Evolutionary conservation across 495 filamentous ascomycete genomes (phyloP).

Genomic region (Choiromyces venosus): DNA sequence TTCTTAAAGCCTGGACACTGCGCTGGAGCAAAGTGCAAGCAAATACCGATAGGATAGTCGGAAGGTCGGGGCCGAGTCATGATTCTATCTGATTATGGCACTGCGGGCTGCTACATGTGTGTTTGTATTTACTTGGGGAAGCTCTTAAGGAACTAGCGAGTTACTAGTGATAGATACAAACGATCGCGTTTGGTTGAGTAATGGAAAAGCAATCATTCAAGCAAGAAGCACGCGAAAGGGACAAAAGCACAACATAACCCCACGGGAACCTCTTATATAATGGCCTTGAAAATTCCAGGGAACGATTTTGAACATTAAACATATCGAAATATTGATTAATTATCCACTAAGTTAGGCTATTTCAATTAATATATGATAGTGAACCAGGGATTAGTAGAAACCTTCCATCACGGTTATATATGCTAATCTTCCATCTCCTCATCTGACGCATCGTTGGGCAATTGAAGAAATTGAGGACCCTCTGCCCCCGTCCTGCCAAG

Average conservation of each 20-base stretch:
- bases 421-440: conserved; percentile 28
- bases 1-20: neutral
- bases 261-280: neutral
- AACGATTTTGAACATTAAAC: neutral
- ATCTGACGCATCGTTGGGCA: conserved; percentile 32
- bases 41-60: neutral
- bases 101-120: neutral
- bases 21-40: neutral
- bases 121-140: neutral
- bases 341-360: neutral
- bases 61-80: neutral
- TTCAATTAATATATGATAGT: neutral
- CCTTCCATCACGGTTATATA: neutral
- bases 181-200: neutral
- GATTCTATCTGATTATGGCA: neutral
- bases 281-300: neutral
- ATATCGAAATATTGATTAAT: neutral
- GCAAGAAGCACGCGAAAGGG: neutral
- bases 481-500: conserved; percentile 3
- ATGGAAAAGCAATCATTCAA: neutral
- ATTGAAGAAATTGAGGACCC: conserved; percentile 6
- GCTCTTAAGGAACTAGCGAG: neutral
- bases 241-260: neutral
- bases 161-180: too few species aligned
- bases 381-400: neutral